A percentile compares a stretch with the other conserved stretches of the same genome.
Conservation (phyloP, 805 yeast genomes). For the Starmerella bacillaris region DNA sequence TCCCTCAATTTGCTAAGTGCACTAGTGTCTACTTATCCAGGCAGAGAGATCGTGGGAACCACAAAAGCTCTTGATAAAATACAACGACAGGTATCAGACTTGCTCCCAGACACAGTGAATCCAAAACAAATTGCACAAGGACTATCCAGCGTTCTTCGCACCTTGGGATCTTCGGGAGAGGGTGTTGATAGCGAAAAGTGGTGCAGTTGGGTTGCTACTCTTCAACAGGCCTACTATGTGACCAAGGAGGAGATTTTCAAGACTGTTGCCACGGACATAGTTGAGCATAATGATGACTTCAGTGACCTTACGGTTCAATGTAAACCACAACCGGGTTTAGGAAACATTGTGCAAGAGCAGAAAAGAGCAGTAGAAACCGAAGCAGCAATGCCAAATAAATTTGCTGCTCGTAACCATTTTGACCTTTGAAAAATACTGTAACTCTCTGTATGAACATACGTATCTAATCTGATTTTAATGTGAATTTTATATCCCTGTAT, state of each 20-base stretch:
- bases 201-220: conserved; percentile 11
- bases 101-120: background rate
- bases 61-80: conserved; percentile 1
- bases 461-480: no score
- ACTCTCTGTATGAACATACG: no score
- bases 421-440: background rate
- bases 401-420: conserved; percentile 1
- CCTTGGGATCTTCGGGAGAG: conserved; percentile 8
- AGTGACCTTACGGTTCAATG: conserved; percentile 7
- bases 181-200: conserved; percentile 5
- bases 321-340: conserved; percentile 9
- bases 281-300: conserved; percentile 7
- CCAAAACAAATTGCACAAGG: conserved; percentile 1
- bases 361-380: conserved; percentile 6
- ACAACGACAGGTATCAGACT: conserved; percentile 2
- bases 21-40: conserved; percentile 11
- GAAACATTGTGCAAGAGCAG: conserved; percentile 4
- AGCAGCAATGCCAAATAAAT: background rate
- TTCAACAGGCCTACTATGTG: conserved; percentile 6
- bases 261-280: conserved; percentile 8
- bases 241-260: conserved; percentile 2
- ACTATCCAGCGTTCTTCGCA: conserved; percentile 7
- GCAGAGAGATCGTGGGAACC: conserved; percentile 1
- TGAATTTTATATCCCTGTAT: no score
- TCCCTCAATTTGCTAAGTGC: conserved; percentile 10